Base-by-base conservation (phyloP, 2,329 filamentous ascomycete genomes). In the Ophiostoma novo-ulmi region DNA sequence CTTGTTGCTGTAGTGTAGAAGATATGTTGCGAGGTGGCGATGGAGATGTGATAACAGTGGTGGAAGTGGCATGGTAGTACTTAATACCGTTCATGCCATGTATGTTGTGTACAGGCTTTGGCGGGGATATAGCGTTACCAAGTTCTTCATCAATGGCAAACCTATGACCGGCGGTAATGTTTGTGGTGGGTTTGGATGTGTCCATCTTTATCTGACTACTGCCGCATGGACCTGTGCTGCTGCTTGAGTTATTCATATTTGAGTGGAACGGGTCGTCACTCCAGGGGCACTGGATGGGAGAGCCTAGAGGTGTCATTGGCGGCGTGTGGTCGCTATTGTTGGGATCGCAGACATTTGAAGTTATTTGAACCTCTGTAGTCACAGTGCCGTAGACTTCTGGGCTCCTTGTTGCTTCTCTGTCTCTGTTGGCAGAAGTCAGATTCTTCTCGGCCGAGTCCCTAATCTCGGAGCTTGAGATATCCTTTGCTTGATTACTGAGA, bases 341-440 rank as follows among this genome's bases (percentile, higher is more conserved):
- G 67, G 70, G 71, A 31, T 73, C 74, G 44, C 71, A 77, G 35
- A 73, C 72, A 55, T 79, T 75, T 10, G 78, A 78, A 2, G 79
- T 80, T 69, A 85, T 79, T 64, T 84, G 80, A 1, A 86, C 82
- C 73, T 86, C 83, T 6, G 83, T 86, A 3, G 83, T 82, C n/a
- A 85, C 83, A 6, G 82, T 86, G 20, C 81, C 83, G 68, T 85
- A 85, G 73, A 79, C 81, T 11, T 65, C 65, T 78, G 79, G 22
- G 77, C 36, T 65, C 17, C 36, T 11, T 1, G n/a, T 2, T 36
- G 20, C 5, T 5, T 63, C 26, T 58, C 52, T 35, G 58, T 14
- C 14, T 63, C 58, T 13, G 11, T 14, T 63, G 3, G 26, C 58
- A 6, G 20, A 38, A 10, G 63, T 65, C 36, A 39, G 10, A 36